These are phyloP conservation scores for Posidonia australis DNA, from an alignment of 106 monocot genomes.

Conservation along the genomic window DNA sequence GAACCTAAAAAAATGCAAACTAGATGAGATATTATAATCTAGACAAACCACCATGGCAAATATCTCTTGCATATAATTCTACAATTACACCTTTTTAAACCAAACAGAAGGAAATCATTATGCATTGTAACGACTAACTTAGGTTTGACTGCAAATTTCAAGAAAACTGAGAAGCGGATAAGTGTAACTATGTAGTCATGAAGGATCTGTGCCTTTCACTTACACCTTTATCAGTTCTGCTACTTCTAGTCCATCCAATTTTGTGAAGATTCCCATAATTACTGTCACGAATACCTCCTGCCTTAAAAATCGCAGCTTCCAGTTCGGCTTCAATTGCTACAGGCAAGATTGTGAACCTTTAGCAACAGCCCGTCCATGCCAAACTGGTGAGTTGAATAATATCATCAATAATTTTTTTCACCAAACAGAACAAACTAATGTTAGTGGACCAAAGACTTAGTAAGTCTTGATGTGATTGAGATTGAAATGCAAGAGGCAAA, in stretches of 20 bases:
- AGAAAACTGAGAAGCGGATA: too few relatives aligned
- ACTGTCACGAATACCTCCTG: slow-evolving; percentile 79
- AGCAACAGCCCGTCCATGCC: slow-evolving; percentile 25
- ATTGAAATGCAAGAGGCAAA: too few relatives aligned
- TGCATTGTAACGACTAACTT: too few relatives aligned
- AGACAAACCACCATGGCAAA: neutral
- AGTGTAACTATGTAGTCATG: too few relatives aligned
- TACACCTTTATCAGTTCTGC: slow-evolving; percentile 95
- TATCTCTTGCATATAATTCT: neutral
- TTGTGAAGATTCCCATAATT: slow-evolving; percentile 82
- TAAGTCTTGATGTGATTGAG: too few relatives aligned
- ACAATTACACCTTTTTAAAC: neutral
- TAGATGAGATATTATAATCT: neutral
- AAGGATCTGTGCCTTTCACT: slow-evolving; percentile 7
- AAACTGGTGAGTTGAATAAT: slow-evolving; percentile 11
- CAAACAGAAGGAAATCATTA: too few relatives aligned
- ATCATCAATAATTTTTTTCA: neutral
- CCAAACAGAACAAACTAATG: too few relatives aligned
- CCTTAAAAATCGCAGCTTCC: slow-evolving; percentile 80
- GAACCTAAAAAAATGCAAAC: slow-evolving; percentile 45
- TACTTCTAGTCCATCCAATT: slow-evolving; percentile 89
- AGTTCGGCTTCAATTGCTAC: slow-evolving; percentile 92
- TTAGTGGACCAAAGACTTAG: too few relatives aligned
- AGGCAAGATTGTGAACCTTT: slow-evolving; percentile 44
- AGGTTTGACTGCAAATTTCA: too few relatives aligned